A percentile compares a stretch with the other conserved stretches of the same genome.
Conservation (phyloP, 192 early-diverging fungal genomes). For the Borealophlyctis nickersoniae region DNA sequence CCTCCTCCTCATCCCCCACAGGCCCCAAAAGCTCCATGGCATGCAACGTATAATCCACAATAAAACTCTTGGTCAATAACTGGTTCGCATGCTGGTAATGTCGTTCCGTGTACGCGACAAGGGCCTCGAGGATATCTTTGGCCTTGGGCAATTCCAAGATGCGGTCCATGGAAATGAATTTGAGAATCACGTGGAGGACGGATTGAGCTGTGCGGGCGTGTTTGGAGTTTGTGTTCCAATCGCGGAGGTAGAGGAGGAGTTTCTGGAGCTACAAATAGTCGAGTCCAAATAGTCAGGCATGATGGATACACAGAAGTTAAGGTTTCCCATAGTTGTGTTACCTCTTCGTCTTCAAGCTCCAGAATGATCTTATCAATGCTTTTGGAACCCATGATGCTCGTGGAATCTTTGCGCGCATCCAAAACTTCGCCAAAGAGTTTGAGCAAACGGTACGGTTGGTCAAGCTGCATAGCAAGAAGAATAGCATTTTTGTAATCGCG, state of each 20-base stretch:
- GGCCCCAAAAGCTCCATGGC: conserved; percentile 60
- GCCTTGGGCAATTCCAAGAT: conserved; percentile 74
- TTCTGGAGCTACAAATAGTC: conserved; percentile 64
- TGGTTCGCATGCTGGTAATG: conserved; percentile 80
- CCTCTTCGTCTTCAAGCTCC: conserved; percentile 51
- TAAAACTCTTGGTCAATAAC: conserved; percentile 75
- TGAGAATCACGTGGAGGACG: conserved; percentile 74
- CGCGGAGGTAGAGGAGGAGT: conserved; percentile 77
- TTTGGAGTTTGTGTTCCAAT: conserved; percentile 94
- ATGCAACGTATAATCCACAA: conserved; percentile 88
- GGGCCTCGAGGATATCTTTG: conserved; percentile 79
- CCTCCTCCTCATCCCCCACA: not conserved
- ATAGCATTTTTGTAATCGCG: conserved; percentile 95
- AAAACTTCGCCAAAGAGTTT: conserved; percentile 44
- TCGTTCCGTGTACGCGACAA: conserved; percentile 88
- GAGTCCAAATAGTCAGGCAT: conserved; percentile 20
- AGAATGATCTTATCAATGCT: conserved; percentile 70
- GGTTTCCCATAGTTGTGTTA: not conserved
- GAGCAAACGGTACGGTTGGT: conserved; percentile 83
- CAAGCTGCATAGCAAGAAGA: conserved; percentile 79
- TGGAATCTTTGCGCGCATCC: conserved; percentile 28
- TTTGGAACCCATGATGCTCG: conserved; percentile 56
- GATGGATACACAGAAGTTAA: not conserved
- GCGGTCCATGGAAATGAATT: conserved; percentile 57
- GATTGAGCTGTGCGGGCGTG: conserved; percentile 77